Conservation (phyloP, 164 flowering plant genomes). For the Umbellularia californica region DNA sequence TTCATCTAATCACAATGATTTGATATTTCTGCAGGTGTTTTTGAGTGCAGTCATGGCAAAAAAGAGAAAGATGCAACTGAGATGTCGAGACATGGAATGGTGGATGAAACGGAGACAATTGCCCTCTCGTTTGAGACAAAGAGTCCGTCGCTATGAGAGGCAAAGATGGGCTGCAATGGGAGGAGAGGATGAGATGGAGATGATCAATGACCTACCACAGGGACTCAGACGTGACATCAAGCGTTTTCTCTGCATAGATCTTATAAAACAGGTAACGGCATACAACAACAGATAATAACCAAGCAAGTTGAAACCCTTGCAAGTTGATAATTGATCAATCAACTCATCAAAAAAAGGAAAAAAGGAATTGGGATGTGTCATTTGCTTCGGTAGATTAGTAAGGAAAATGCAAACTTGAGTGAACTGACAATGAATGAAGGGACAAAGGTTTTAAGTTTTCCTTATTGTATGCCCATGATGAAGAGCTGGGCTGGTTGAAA, state of each 20-base stretch:
- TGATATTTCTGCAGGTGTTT: slow-evolving; percentile 48
- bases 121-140: slow-evolving; percentile 63
- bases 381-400: neutral
- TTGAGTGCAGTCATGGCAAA: slow-evolving; percentile 87
- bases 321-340: neutral
- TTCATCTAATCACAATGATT: neutral
- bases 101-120: slow-evolving; percentile 94
- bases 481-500: neutral
- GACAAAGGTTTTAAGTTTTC: neutral
- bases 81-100: slow-evolving; percentile 89
- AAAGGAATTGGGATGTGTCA: neutral
- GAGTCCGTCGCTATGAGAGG: slow-evolving; percentile 84
- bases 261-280: slow-evolving; percentile 63
- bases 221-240: slow-evolving; percentile 93
- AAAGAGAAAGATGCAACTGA: slow-evolving; percentile 81
- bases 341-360: neutral
- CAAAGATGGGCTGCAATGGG: slow-evolving; percentile 85
- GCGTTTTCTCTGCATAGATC: slow-evolving; percentile 78
- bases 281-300: neutral
- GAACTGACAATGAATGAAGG: neutral
- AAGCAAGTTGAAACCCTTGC: neutral
- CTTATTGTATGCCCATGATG: too few species aligned
- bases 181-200: slow-evolving; percentile 87
- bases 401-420: neutral
- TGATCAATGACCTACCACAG: slow-evolving; percentile 82